Percentiles rank a stretch among this genome's conserved stretches.
Evolutionary conservation across 2,329 filamentous ascomycete species (phyloP).

Genomic region (Arthrobotrys sphaeroides): DNA sequence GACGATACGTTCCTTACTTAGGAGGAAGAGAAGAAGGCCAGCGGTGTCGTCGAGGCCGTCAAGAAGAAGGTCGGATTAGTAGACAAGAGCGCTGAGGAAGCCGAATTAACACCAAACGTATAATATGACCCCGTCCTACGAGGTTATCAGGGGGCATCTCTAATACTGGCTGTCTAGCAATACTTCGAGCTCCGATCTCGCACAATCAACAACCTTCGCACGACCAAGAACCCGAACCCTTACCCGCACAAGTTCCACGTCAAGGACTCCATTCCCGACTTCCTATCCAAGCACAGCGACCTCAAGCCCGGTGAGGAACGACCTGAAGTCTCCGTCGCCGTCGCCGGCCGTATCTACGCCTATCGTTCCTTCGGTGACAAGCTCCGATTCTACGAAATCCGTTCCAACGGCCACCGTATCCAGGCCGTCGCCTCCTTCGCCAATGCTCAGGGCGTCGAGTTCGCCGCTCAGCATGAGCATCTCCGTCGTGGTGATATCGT

Average conservation of each 20-base stretch:
- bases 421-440: constrained; percentile 94
- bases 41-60: constrained; percentile 63
- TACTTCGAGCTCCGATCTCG: constrained; percentile 97
- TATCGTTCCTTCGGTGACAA: constrained; percentile 83
- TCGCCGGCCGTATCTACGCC: constrained; percentile 89
- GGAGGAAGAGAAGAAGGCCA: constrained; percentile 46
- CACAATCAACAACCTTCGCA: constrained; percentile 77
- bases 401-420: constrained; percentile 77
- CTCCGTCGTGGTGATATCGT: constrained; percentile 92
- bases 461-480: constrained; percentile 87
- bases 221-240: constrained; percentile 78
- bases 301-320: constrained; percentile 88
- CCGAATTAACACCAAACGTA: constrained; percentile 78
- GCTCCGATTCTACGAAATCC: constrained; percentile 90
- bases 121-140: constrained; percentile 59
- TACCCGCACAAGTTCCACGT: constrained; percentile 96
- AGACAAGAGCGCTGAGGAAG: constrained; percentile 69
- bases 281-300: constrained; percentile 77
- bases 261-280: constrained; percentile 82
- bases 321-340: constrained; percentile 76
- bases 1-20: background rate
- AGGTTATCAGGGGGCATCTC: background rate
- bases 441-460: constrained; percentile 73
- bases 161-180: constrained; percentile 67
- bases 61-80: constrained; percentile 71